Base-by-base conservation (phyloP, 2,329 filamentous ascomycete species). In the Fusarium compactum region DNA sequence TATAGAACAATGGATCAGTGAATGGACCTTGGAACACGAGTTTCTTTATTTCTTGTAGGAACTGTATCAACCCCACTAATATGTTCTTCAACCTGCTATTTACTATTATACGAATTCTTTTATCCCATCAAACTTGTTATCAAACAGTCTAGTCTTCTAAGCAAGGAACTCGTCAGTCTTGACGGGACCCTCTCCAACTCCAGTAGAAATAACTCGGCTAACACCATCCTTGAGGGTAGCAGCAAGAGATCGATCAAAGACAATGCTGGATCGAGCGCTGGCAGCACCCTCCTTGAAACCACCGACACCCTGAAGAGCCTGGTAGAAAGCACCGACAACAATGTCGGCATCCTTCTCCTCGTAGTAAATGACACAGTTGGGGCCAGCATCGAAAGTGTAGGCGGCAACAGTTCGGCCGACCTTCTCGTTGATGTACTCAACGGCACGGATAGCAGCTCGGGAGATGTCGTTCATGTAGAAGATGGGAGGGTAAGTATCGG, bases 401-500 rank as follows among this genome's bases (percentile, higher is more conserved):
- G 96, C 96, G 6, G 93, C 94, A 20, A 98, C 87, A 0, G 88
- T 90, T 82, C 90, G 91, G 57, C 93, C 94, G 7, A 92, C 93
- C 25, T 87, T 86, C 57, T 86, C 86, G 78, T 99, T 99, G 83
- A 98, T 93, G 73, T 90, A 87, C 83, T 99, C 94, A 30, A 98
- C 95, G 18, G 94, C 90, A 55, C 93, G 88, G 65, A 99, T 93
- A 8, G 95, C 94, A 2, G 95, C 94, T 40, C 92, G 86, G 22
- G 92, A 95, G 18, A 95, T 91, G 79, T 99, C 96, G 82, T 98
- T 99, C 86, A 99, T 91, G 85, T 99, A 99, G 82, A 97, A 98
- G 78, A 99, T 99, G 20, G 97, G 96, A 46, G 97, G 96, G 82
- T 94, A 94, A 3, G 96, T 98, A 80, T 99, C 96, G 74, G 97